These are phyloP conservation scores for Cytidiella melzeri DNA, from an alignment of 768 basidiomycete species.

Conservation along the genomic window DNA sequence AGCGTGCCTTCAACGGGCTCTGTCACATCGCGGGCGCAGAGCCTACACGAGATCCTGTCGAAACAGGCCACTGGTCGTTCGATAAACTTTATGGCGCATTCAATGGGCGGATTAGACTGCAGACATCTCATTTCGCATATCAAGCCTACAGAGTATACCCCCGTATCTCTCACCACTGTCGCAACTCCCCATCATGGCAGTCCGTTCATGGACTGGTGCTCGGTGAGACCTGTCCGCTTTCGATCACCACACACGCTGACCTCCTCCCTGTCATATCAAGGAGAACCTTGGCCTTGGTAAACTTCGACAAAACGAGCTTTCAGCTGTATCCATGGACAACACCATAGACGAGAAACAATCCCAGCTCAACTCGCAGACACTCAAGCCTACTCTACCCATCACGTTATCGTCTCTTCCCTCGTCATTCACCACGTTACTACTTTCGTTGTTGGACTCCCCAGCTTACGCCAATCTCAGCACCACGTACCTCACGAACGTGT, in stretches of 20 bases:
- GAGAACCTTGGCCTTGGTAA: conserved; percentile 91
- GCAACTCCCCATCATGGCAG: conserved; percentile 94
- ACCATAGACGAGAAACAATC: neutral
- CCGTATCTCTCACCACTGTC: conserved; percentile 82
- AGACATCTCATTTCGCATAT: conserved; percentile 87
- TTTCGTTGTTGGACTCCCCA: conserved; percentile 90
- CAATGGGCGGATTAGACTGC: conserved; percentile 97
- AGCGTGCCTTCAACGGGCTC: conserved; percentile 93
- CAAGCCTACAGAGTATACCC: conserved; percentile 74
- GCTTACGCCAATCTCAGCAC: conserved; percentile 94
- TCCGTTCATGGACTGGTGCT: conserved; percentile 99
- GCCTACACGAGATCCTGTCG: conserved; percentile 67
- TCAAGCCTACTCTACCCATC: conserved; percentile 30
- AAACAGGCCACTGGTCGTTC: conserved; percentile 64
- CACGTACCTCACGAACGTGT: conserved; percentile 66
- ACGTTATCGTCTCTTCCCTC: conserved; percentile 67
- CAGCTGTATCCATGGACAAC: neutral
- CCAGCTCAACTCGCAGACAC: conserved; percentile 20
- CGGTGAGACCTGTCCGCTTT: conserved; percentile 24
- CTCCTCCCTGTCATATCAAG: conserved; percentile 28
- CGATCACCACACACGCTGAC: neutral
- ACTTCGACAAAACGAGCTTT: conserved; percentile 20
- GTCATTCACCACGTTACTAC: conserved; percentile 80
- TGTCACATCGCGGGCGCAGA: conserved; percentile 71
- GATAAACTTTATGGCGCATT: conserved; percentile 92